phyloP scores from a whole-genome alignment of 129 eudicot genomes.

The Pittosporum tobira region DNA sequence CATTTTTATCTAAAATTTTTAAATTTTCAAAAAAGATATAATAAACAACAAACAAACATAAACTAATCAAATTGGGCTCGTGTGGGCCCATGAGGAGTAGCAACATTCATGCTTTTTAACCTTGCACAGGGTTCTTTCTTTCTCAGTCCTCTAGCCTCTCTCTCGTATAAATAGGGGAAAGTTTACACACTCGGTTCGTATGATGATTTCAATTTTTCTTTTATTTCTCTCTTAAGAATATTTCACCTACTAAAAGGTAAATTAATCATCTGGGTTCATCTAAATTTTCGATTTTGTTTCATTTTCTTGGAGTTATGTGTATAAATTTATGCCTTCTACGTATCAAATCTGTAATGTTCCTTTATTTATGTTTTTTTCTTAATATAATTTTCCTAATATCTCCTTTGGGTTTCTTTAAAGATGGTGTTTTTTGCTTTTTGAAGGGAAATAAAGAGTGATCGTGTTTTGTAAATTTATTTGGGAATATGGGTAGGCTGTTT shows the following conservation, averaged over 20 bases:
- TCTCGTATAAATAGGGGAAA: too few relatives aligned
- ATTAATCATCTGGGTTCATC: constrained; percentile 1
- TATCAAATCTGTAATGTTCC: not conserved
- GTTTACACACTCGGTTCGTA: not conserved
- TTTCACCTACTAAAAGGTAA: constrained; percentile 6
- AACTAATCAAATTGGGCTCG: too few relatives aligned
- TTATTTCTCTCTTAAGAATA: not conserved
- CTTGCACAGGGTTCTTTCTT: too few relatives aligned
- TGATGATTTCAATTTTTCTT: not conserved
- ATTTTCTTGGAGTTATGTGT: not conserved
- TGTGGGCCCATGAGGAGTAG: too few relatives aligned
- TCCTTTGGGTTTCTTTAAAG: not conserved
- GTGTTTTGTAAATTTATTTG: not conserved
- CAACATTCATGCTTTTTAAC: too few relatives aligned
- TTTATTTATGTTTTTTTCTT: not conserved
- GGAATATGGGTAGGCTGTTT: constrained; percentile 26
- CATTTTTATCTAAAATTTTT: too few relatives aligned
- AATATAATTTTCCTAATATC: too few relatives aligned
- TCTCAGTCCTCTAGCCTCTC: too few relatives aligned
- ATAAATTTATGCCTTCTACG: not conserved
- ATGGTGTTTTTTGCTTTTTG: not conserved
- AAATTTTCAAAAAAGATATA: too few relatives aligned
- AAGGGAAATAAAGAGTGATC: not conserved
- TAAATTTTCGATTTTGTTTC: not conserved
- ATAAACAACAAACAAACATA: too few relatives aligned